phyloP scores from a whole-genome alignment of 257 asterid species.

The Solanum verrucosum region DNA sequence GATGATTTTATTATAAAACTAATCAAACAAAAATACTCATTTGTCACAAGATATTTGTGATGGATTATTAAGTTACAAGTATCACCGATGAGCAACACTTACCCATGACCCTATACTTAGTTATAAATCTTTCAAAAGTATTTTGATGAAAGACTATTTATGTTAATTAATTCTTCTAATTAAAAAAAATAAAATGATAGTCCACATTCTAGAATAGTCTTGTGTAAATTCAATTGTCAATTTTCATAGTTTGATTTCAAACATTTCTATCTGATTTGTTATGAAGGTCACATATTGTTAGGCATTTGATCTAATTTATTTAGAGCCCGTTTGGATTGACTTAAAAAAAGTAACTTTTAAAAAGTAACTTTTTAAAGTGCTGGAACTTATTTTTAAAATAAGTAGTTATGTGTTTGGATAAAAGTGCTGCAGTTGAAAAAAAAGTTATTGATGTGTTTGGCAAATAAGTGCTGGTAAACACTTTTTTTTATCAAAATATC shows the following conservation, averaged over 20 bases:
- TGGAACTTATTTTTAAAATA: too few relatives aligned
- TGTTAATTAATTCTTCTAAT: background rate
- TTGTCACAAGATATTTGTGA: background rate
- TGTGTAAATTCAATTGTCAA: background rate
- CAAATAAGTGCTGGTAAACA: too few relatives aligned
- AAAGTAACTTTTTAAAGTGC: too few relatives aligned
- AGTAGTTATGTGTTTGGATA: too few relatives aligned
- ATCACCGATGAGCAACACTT: background rate
- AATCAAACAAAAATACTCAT: background rate
- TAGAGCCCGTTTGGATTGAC: too few relatives aligned
- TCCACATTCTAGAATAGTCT: background rate
- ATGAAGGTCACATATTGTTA: background rate
- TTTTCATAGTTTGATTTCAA: background rate
- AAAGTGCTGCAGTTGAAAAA: too few relatives aligned
- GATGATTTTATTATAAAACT: background rate
- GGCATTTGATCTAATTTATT: background rate
- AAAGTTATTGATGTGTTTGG: too few relatives aligned
- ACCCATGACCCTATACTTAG: background rate
- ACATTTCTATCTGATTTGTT: background rate
- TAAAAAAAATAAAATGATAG: background rate
- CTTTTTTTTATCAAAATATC: too few relatives aligned
- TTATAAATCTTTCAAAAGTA: background rate
- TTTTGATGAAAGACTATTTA: background rate
- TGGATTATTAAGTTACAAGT: too few relatives aligned
- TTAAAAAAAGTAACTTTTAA: too few relatives aligned